A percentile compares a stretch with the other conserved stretches of the same genome.
phyloP scores from a whole-genome alignment of 805 yeast genomes.

The Saccharomycopsis babjevae region DNA sequence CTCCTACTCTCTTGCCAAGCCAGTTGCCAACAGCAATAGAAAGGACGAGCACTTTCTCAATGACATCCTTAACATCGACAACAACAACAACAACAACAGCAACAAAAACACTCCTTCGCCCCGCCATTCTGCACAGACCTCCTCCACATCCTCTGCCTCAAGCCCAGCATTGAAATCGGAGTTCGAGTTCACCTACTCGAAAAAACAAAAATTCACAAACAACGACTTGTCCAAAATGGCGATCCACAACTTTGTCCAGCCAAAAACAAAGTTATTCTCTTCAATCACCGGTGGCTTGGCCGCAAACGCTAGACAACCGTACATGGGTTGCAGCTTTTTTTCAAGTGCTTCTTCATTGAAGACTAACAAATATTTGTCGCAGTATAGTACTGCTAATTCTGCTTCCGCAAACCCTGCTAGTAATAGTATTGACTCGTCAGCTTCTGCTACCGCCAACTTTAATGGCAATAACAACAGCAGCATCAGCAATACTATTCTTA shows the following conservation, averaged over 20 bases:
- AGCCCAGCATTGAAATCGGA: background rate
- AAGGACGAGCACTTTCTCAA: slow-evolving; percentile 4
- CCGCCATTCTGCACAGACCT: background rate
- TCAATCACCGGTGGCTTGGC: background rate
- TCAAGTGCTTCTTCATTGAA: slow-evolving; percentile 1
- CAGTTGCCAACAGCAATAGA: background rate
- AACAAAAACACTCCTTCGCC: background rate
- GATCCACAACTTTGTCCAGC: slow-evolving; percentile 7
- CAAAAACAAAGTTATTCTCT: slow-evolving; percentile 1
- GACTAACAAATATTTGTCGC: background rate
- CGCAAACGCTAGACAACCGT: background rate
- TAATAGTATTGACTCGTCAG: background rate
- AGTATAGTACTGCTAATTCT: background rate
- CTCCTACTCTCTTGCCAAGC: background rate
- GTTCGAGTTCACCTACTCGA: background rate
- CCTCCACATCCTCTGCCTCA: background rate
- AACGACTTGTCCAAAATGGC: slow-evolving; percentile 10
- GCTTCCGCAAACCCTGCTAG: background rate
- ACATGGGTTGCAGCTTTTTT: background rate
- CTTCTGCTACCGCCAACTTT: background rate
- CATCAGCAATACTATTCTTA: background rate
- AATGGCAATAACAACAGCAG: background rate
- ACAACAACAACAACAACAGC: background rate
- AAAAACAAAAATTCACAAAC: slow-evolving; percentile 3
- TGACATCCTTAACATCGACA: slow-evolving; percentile 8